These are phyloP conservation scores for Nicotiana knightiana DNA, from an alignment of 257 asterid genomes.

Conservation along the genomic window DNA sequence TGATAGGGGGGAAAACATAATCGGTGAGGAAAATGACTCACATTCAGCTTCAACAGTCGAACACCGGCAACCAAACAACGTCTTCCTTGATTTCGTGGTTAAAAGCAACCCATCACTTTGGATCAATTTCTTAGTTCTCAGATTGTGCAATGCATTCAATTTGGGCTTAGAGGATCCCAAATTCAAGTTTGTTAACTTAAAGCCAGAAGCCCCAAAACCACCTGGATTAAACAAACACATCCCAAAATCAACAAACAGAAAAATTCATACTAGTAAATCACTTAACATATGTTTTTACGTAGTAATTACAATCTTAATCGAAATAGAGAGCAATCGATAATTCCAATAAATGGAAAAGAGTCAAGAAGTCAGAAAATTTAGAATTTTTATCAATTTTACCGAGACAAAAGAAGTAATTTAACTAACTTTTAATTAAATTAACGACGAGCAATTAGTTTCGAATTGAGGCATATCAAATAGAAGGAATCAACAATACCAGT, in stretches of 20 bases:
- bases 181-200: conserved; percentile 39
- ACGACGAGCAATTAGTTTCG: too few relatives aligned
- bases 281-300: too few relatives aligned
- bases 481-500: not conserved
- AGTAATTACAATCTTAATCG: not conserved
- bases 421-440: not conserved
- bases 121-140: conserved; percentile 19
- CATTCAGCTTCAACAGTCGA: conserved; percentile 38
- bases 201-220: conserved; percentile 53
- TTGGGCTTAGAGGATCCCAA: conserved; percentile 38
- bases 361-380: not conserved
- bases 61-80: conserved; percentile 30
- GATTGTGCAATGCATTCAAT: conserved; percentile 27
- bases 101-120: conserved; percentile 36
- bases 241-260: not conserved
- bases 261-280: not conserved
- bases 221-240: conserved; percentile 31
- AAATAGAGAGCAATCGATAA: not conserved
- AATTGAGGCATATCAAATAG: too few relatives aligned
- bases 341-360: not conserved
- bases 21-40: conserved; percentile 25
- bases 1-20: not conserved
- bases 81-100: conserved; percentile 29
- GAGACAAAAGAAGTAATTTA: not conserved
- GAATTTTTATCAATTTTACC: not conserved